phyloP scores from a whole-genome alignment of 768 basidiomycete species.

The Boletus vinaceobasis region DNA sequence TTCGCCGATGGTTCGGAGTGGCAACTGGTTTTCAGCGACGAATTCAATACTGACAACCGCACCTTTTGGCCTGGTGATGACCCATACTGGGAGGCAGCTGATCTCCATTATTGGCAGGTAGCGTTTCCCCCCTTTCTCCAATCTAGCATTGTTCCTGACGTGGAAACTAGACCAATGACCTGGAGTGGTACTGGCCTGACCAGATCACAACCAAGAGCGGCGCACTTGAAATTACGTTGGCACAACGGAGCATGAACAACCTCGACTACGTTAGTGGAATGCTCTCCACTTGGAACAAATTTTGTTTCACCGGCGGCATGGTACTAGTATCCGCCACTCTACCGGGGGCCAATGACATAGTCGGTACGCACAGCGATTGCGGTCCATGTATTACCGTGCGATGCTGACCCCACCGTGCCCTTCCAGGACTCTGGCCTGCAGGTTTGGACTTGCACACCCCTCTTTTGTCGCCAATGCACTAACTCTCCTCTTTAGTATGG shows the following conservation, averaged over 20 bases:
- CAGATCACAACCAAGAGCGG: slow-evolving; percentile 74
- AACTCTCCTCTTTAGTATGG: slow-evolving; percentile 44
- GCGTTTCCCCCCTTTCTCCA: neutral
- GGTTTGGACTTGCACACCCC: slow-evolving; percentile 14
- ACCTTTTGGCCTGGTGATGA: slow-evolving; percentile 81
- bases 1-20: slow-evolving; percentile 50
- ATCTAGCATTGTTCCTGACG: neutral
- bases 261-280: slow-evolving; percentile 72
- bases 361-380: slow-evolving; percentile 26
- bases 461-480: slow-evolving; percentile 4
- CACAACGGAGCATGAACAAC: slow-evolving; percentile 60
- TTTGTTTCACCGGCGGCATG: slow-evolving; percentile 90
- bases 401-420: neutral
- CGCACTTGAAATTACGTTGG: slow-evolving; percentile 71
- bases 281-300: slow-evolving; percentile 80
- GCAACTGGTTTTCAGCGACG: slow-evolving; percentile 83
- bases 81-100: slow-evolving; percentile 83
- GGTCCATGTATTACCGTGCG: neutral
- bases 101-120: slow-evolving; percentile 78
- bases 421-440: slow-evolving; percentile 70
- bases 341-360: slow-evolving; percentile 62
- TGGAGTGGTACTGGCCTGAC: slow-evolving; percentile 89
- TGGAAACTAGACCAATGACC: slow-evolving; percentile 52
- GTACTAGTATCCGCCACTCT: slow-evolving; percentile 66
- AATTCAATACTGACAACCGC: slow-evolving; percentile 78